A percentile compares a stretch with the other conserved stretches of the same genome.
Evolutionary conservation across 331 rosid species (phyloP).

Genomic region (Phaseolus coccineus): DNA sequence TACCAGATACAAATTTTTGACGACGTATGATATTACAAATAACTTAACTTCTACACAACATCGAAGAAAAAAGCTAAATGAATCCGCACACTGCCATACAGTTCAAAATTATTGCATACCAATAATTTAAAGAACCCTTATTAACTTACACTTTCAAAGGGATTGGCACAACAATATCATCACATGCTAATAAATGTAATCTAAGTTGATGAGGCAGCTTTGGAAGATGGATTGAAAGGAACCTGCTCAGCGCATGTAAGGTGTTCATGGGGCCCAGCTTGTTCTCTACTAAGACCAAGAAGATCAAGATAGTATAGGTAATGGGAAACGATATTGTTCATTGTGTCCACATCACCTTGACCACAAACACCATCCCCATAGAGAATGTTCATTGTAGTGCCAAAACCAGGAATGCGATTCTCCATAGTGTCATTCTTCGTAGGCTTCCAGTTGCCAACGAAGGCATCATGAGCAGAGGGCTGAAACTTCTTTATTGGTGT

Average conservation of each 20-base stretch:
- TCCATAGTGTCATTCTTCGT: constrained; percentile 81
- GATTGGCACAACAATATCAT: constrained; percentile 47
- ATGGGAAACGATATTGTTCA: constrained; percentile 85
- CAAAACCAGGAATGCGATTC: constrained; percentile 85
- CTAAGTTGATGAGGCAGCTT: constrained; percentile 58
- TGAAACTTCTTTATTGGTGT: constrained; percentile 74
- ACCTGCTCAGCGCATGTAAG: constrained; percentile 82
- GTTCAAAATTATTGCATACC: constrained; percentile 53
- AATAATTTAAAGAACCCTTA: constrained; percentile 61
- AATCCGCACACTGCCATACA: constrained; percentile 52
- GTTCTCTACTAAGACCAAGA: constrained; percentile 73
- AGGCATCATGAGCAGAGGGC: constrained; percentile 86
- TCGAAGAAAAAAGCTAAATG: constrained; percentile 45
- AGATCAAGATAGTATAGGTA: constrained; percentile 81
- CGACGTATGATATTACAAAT: constrained; percentile 51
- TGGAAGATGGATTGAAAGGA: constrained; percentile 69
- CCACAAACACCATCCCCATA: constrained; percentile 85
- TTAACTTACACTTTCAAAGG: constrained; percentile 48
- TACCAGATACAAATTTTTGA: constrained; percentile 51
- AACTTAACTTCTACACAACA: constrained; percentile 47
- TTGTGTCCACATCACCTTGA: constrained; percentile 76
- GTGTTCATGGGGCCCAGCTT: constrained; percentile 68
- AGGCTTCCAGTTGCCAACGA: constrained; percentile 93
- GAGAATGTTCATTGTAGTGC: constrained; percentile 90
- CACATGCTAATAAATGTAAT: constrained; percentile 48